Conservation (phyloP, 1,284 basidiomycete species). For the Chalciporus piperatoides region DNA sequence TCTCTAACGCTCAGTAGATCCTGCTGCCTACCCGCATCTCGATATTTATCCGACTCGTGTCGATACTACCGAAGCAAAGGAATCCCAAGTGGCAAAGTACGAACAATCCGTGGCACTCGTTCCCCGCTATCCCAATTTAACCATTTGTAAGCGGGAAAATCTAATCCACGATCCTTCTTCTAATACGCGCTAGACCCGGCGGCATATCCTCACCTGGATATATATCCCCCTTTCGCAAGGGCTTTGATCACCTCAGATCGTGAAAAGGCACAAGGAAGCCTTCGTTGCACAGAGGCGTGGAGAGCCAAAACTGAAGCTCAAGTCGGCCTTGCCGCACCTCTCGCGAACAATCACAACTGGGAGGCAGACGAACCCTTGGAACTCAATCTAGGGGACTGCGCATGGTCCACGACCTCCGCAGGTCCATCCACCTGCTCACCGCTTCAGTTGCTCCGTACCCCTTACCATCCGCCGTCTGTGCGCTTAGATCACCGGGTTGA, state of each 20-base stretch:
- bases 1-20: conserved; percentile 33
- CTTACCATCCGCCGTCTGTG: conserved; percentile 45
- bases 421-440: conserved; percentile 52
- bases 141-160: conserved; percentile 23
- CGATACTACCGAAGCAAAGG: not conserved
- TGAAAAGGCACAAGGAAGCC: conserved; percentile 4
- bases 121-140: conserved; percentile 22
- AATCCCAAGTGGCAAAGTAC: not conserved
- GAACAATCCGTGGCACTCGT: conserved; percentile 2
- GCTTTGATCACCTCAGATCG: not conserved
- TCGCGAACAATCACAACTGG: conserved; percentile 20
- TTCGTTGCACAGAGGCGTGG: conserved; percentile 17
- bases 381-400: conserved; percentile 61
- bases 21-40: conserved; percentile 44
- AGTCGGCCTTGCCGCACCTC: conserved; percentile 10
- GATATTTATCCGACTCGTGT: conserved; percentile 39
- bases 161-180: not conserved
- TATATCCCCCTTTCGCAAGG: conserved; percentile 21
- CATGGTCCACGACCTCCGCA: conserved; percentile 65
- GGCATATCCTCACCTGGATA: conserved; percentile 33
- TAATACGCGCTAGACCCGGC: conserved; percentile 24
- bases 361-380: conserved; percentile 25
- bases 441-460: conserved; percentile 35
- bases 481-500: conserved; percentile 51
- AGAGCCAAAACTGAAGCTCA: conserved; percentile 20